Base-by-base conservation (phyloP, 768 basidiomycete genomes). In the Tulasnella sp. region DNA sequence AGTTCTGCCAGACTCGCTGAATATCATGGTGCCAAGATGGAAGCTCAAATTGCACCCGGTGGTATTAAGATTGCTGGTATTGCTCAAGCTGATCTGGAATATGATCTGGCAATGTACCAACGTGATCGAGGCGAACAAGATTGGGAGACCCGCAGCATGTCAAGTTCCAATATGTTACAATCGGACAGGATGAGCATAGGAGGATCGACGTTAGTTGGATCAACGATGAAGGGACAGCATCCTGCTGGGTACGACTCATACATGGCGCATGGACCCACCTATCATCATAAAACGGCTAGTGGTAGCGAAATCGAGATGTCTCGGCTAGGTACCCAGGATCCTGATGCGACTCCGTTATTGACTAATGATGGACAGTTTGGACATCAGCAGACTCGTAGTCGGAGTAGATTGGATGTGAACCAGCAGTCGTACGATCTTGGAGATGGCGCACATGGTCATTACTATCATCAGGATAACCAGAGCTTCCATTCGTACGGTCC, bases 81-180 rank as follows among this genome's bases (percentile, higher is more conserved):
- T 60, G 75, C 82, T 1, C 50, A 81, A 74, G 69, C 67, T 56
- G 83, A 90, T 55, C 70, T 90, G 41, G 85, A 82, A 63, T 88
- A 86, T 61, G 87, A 89, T 59, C 84, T 82, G n/a, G 69, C 64
- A 5, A 65, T 84, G 16, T 90, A 89, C 59, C 74, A 72, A 57
- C 78, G 84, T 13, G 87, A 90, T 61, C 72, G 83, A 54, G 87
- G 85, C 47, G 87, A 93, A 63, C 62, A 80, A 42, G 88, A 92
- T 59, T 93, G 86, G 88, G 91, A 95, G 58, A 72, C 73, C 39
- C 77, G 79, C 6, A 89, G 86, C 0, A 70, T 89, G 57, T 72
- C 60, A 4, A 64, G 65, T 6, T 62, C 63, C 7, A 45, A 50
- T 6, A 41, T 53, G 20, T 35, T 58, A n/a, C n/a, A n/a, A n/a